Conservation (phyloP, 495 filamentous ascomycete genomes). For the Xylaria palmicola region DNA sequence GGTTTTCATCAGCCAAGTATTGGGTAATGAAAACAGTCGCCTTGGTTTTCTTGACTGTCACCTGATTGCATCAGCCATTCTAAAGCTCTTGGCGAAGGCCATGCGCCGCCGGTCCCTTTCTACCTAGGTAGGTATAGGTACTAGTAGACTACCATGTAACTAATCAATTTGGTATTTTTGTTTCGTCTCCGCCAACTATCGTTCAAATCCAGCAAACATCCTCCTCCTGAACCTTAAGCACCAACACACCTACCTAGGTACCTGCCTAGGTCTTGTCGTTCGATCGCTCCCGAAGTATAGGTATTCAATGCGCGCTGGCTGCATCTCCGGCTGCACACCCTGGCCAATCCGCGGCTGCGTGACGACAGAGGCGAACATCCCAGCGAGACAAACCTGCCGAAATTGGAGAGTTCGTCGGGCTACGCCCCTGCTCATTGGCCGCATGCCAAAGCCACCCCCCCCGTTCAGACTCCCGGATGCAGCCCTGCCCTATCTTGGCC, state of each 20-base stretch:
- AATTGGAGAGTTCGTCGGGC: slow-evolving; percentile 11
- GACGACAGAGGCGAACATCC: slow-evolving; percentile 14
- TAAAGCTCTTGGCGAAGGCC: slow-evolving; percentile 10
- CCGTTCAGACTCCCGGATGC: not conserved
- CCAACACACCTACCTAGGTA: no score
- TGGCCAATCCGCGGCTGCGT: not conserved
- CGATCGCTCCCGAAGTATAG: no score
- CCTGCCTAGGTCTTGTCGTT: no score
- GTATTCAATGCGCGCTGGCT: no score
- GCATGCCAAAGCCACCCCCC: not conserved
- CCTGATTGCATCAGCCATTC: slow-evolving; percentile 30
- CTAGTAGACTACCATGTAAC: no score
- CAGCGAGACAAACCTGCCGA: not conserved
- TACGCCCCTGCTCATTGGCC: slow-evolving; percentile 12
- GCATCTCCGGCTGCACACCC: not conserved
- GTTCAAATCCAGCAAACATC: no score
- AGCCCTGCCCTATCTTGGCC: slow-evolving; percentile 9
- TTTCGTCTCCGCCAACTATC: no score
- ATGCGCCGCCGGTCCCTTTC: not conserved
- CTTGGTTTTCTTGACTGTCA: slow-evolving; percentile 35
- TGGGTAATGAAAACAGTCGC: slow-evolving; percentile 40
- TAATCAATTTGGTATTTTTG: no score
- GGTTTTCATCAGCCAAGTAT: slow-evolving; percentile 32
- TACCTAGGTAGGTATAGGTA: not conserved
- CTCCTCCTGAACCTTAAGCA: no score